phyloP scores from a whole-genome alignment of 2,329 filamentous ascomycete genomes.

The Trichoderma sp. region DNA sequence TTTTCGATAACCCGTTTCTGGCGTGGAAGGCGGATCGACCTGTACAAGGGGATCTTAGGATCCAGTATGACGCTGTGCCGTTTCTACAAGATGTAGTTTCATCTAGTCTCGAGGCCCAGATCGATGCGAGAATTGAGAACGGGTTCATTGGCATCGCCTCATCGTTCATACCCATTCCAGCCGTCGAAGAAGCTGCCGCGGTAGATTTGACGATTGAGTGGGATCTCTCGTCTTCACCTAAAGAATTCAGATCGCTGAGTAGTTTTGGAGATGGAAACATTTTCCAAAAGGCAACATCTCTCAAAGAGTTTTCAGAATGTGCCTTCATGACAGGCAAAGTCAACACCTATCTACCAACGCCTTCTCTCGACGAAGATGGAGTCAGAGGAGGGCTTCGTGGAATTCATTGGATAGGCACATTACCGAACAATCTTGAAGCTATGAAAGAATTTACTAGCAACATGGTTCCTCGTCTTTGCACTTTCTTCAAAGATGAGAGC shows the following conservation, averaged over 20 bases:
- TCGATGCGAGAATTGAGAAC: not conserved
- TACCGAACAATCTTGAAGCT: not conserved
- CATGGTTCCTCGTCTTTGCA: not conserved
- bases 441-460: conserved; percentile 8
- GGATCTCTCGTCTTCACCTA: not conserved
- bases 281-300: not conserved
- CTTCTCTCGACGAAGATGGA: not conserved
- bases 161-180: not conserved
- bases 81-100: not conserved
- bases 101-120: not conserved
- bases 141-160: not conserved
- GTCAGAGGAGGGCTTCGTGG: not conserved
- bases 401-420: not conserved
- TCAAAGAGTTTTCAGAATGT: not conserved
- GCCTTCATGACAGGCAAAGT: not conserved
- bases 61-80: not conserved
- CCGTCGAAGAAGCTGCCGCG: not conserved
- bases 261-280: not conserved
- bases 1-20: not conserved
- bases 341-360: not conserved
- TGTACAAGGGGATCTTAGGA: not conserved
- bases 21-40: not conserved
- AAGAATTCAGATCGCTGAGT: not conserved
- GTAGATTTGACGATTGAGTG: not conserved
- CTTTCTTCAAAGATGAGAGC: conserved; percentile 11